These are phyloP conservation scores for Diutina siamensis DNA, from an alignment of 1,139 yeast genomes.

Conservation along the genomic window DNA sequence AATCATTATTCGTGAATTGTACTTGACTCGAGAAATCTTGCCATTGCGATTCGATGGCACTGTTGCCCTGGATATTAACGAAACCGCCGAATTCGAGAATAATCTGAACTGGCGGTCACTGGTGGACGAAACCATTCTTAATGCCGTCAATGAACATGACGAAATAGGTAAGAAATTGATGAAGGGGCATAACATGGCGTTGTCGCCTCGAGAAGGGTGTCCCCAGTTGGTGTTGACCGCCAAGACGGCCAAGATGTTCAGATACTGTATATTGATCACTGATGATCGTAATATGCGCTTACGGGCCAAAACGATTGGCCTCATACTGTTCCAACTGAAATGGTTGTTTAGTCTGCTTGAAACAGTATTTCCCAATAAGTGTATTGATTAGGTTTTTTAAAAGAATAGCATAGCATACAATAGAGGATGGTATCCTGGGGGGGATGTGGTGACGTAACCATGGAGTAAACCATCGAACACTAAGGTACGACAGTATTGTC, in stretches of 20 bases:
- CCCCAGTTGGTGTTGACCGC: slow-evolving; percentile 17
- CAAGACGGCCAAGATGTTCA: slow-evolving; percentile 29
- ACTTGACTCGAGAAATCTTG: slow-evolving; percentile 39
- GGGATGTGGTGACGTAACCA: too few relatives aligned
- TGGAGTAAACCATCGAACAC: too few relatives aligned
- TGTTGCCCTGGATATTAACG: slow-evolving; percentile 42
- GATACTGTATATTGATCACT: slow-evolving; percentile 52
- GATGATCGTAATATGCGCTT: slow-evolving; percentile 66
- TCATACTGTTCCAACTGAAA: slow-evolving; percentile 45
- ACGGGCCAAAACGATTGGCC: slow-evolving; percentile 50
- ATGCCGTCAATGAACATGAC: slow-evolving; percentile 38
- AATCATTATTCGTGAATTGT: slow-evolving; percentile 57
- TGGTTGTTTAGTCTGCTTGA: slow-evolving; percentile 51
- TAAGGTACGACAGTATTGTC: too few relatives aligned
- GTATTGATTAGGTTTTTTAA: slow-evolving; percentile 25
- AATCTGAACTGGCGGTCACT: slow-evolving; percentile 53
- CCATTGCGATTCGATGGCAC: slow-evolving; percentile 48
- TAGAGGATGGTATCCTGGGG: too few relatives aligned
- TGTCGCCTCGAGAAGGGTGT: slow-evolving; percentile 9
- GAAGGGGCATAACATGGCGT: slow-evolving; percentile 23
- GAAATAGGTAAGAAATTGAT: slow-evolving; percentile 28
- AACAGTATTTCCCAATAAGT: slow-evolving; percentile 23
- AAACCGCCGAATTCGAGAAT: slow-evolving; percentile 49
- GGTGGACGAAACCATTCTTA: slow-evolving; percentile 49
- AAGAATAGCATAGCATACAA: slow-evolving; percentile 1